These are phyloP conservation scores for Rhodotorula babjevae DNA, from an alignment of 768 basidiomycete genomes.

Conservation along the genomic window DNA sequence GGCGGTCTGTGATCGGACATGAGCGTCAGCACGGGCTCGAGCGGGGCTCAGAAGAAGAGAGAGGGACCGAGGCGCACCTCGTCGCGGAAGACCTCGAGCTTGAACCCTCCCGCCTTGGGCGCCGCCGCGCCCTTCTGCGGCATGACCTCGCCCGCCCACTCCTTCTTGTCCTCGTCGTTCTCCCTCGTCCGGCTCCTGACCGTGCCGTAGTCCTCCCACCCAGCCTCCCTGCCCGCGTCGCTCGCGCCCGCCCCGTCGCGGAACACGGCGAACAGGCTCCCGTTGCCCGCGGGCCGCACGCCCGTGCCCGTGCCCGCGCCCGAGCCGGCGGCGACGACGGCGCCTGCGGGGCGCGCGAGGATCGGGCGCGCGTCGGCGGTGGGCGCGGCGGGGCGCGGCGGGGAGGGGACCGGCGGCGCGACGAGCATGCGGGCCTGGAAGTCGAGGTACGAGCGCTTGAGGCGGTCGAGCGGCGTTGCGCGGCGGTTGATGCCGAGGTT, in stretches of 20 bases:
- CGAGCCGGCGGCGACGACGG: slow-evolving; percentile 39
- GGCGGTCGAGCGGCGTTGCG: slow-evolving; percentile 74
- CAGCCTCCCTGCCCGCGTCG: slow-evolving; percentile 39
- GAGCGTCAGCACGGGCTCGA: no score
- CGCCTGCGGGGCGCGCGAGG: background rate
- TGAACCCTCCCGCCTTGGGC: slow-evolving; percentile 47
- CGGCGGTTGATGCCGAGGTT: slow-evolving; percentile 72
- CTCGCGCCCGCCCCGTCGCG: slow-evolving; percentile 20
- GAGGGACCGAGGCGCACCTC: slow-evolving; percentile 38
- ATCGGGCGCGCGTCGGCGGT: slow-evolving; percentile 17
- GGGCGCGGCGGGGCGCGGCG: slow-evolving; percentile 2
- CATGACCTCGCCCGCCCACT: slow-evolving; percentile 51
- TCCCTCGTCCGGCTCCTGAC: slow-evolving; percentile 50
- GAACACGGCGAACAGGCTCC: slow-evolving; percentile 41
- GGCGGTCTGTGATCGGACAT: slow-evolving; percentile 11
- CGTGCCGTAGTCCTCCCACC: slow-evolving; percentile 51
- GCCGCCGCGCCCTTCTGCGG: slow-evolving; percentile 44
- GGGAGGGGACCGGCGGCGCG: slow-evolving; percentile 42
- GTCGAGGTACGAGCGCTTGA: slow-evolving; percentile 73
- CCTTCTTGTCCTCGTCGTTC: slow-evolving; percentile 48
- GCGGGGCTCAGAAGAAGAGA: no score
- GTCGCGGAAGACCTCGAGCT: slow-evolving; percentile 52
- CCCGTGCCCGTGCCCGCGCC: slow-evolving; percentile 44
- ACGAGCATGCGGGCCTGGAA: slow-evolving; percentile 63
- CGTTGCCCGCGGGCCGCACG: slow-evolving; percentile 33